Conservation (phyloP, 2,329 filamentous ascomycete genomes). For the Ceratocystis alfenasii region DNA sequence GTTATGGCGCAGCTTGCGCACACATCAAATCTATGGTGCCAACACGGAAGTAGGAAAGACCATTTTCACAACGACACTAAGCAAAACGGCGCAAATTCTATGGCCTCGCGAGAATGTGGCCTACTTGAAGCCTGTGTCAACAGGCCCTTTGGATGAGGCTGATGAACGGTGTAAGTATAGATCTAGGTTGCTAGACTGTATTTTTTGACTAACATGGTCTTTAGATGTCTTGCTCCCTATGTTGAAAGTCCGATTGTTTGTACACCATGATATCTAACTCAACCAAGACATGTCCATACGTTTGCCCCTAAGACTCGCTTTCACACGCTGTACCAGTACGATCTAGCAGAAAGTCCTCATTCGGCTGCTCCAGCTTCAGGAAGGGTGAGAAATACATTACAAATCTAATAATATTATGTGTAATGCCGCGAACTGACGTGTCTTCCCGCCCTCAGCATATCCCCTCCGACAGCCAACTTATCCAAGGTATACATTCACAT, state of each 20-base stretch:
- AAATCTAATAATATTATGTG: not conserved
- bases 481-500: slow-evolving; percentile 37
- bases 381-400: slow-evolving; percentile 29
- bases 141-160: slow-evolving; percentile 55
- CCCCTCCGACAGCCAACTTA: slow-evolving; percentile 40
- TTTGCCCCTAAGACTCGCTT: slow-evolving; percentile 41
- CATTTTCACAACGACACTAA: slow-evolving; percentile 61
- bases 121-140: slow-evolving; percentile 75
- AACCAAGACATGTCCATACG: slow-evolving; percentile 46
- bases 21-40: slow-evolving; percentile 68
- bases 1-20: slow-evolving; percentile 56
- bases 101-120: slow-evolving; percentile 39
- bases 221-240: not conserved
- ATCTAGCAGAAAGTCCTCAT: slow-evolving; percentile 66
- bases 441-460: slow-evolving; percentile 31
- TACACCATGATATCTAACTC: not conserved
- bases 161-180: slow-evolving; percentile 49
- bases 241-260: not conserved
- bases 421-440: not conserved
- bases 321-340: slow-evolving; percentile 58
- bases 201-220: not conserved
- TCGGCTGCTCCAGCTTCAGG: slow-evolving; percentile 47
- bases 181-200: not conserved
- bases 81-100: slow-evolving; percentile 44
- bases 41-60: slow-evolving; percentile 83